Percentiles rank a stretch among this genome's conserved stretches.
Evolutionary conservation across 2,329 filamentous ascomycete species (phyloP).

Genomic region (Zasmidium angulare): DNA sequence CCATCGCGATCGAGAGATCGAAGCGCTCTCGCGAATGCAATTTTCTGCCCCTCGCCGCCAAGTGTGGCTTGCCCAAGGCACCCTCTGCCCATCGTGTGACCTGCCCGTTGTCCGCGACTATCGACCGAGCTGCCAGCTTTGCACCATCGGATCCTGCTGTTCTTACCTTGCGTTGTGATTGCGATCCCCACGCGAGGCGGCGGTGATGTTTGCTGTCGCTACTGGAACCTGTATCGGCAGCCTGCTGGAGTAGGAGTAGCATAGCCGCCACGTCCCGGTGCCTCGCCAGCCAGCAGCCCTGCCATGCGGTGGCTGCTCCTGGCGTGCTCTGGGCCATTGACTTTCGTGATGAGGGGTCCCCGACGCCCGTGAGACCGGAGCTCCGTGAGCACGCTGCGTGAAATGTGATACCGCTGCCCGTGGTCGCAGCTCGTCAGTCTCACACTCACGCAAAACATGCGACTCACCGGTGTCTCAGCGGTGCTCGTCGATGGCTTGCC

Average conservation of each 20-base stretch:
- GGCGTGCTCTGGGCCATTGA: not conserved
- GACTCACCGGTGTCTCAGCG: not conserved
- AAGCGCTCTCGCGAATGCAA: not conserved
- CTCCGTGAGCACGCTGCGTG: not conserved
- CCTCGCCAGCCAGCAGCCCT: not conserved
- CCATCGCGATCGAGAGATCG: not conserved
- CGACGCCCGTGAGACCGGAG: not conserved
- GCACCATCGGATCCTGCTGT: not conserved
- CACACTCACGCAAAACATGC: not conserved
- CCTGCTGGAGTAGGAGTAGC: not conserved
- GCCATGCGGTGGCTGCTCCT: not conserved
- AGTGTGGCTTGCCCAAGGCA: not conserved
- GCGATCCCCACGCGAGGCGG: constrained; percentile 7
- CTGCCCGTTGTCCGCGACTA: not conserved
- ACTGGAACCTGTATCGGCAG: not conserved
- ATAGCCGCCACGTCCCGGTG: not conserved
- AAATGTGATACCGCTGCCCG: not conserved
- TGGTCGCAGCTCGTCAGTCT: too few relatives aligned
- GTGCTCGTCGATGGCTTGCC: not conserved
- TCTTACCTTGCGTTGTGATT: constrained; percentile 1
- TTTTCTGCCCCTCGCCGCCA: not conserved
- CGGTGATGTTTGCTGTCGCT: not conserved
- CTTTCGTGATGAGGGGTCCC: not conserved
- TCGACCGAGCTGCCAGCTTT: not conserved
- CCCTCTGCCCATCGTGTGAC: not conserved